Base-by-base conservation (phyloP, 208 protist genomes). In the Eutreptiella sp. region DNA sequence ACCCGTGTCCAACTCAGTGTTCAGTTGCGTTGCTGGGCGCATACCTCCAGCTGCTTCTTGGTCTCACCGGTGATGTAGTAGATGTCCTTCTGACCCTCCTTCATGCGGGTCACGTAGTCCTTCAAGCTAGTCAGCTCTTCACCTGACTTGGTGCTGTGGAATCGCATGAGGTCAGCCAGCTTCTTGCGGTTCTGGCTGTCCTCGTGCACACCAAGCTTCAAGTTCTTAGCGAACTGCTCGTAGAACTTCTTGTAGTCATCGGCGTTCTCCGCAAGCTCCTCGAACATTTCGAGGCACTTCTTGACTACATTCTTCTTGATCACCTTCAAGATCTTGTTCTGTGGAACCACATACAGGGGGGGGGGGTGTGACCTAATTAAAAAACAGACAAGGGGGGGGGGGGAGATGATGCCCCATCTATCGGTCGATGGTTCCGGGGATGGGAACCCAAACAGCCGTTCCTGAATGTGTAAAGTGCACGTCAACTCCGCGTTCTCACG, bases 181-280 rank as follows among this genome's bases (percentile, higher is more conserved):
- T 97, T 97, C 28, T 76, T 66, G 36, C 91, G 60, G 87, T 98
- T 98, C 35, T 73, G 60, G 3, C 63, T 66, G 68, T 99, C 96
- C 78, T 98, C 95, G 69, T 97, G 92, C 66, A 98, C 94, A 70
- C 96, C 96, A 2, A 98, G 79, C 83, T 99, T 99, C 46, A 99
- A 41, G 86, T 98, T 96, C 80, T 96, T 98, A 35, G 69, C 35
- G 70, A 98, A 99, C 27, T 86, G 38, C 67, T 97, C 93, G 76
- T 97, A 98, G 85, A 99, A 97, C 72, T 91, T 96, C 77, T 96
- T 92, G 84, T 91, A 98, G 72, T 97, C 85, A 29, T 98, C 95
- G 62, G 90, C 88, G 81, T 98, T 96, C 69, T 97, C 89, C 9
- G 86, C 63, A 43, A 99, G 75, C 72, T 99, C 91, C 21, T 61